Base-by-base conservation (phyloP, 2,329 filamentous ascomycete species). In the Meredithiella fracta region DNA sequence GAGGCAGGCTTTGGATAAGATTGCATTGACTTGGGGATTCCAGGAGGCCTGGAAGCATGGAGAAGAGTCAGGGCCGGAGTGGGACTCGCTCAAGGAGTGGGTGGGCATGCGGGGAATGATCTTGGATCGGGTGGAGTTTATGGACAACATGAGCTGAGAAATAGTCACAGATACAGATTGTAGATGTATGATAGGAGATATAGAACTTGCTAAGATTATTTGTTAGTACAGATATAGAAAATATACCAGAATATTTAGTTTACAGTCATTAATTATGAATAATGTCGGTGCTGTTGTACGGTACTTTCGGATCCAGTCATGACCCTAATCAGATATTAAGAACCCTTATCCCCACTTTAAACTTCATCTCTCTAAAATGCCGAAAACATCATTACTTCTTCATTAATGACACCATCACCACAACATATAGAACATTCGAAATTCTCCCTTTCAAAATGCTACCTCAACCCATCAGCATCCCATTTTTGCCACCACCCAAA, bases 11-110 rank as follows among this genome's bases (percentile, higher is more conserved):
- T 73, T 95, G 61, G 92, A 98, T 70, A 82, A 79, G 64, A 79
- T 98, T 57, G 89, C 90, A 0, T 79, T 83, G 61, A 84, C 87
- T 0, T 98, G 92, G 87, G 92, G 92, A 0, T 98, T 96, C 69
- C 83, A 84, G 63, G 86, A 95, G 66, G 69, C 73, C 26, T 82
- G 79, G 72, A 81, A 83, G 65, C 78, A 86, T 65, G 92, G 92
- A 1, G 89, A 96, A 65, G 92, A 98, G 69, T 85, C 89, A 61
- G 91, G 92, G 0, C 76, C 81, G 54, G 91, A 96, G 60, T 98
- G 92, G 87, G 84, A 94, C 63, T 79, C 77, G 31, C 72, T 98
- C 60, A 80, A 83, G 62, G 86, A 96, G 69, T 92, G 88, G 69
- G 80, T 89, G 63, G 80, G 86, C 38, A 76, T 85, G 64, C 83